Base-by-base conservation (phyloP, 2,329 filamentous ascomycete species). In the Epichloe aotearoae region DNA sequence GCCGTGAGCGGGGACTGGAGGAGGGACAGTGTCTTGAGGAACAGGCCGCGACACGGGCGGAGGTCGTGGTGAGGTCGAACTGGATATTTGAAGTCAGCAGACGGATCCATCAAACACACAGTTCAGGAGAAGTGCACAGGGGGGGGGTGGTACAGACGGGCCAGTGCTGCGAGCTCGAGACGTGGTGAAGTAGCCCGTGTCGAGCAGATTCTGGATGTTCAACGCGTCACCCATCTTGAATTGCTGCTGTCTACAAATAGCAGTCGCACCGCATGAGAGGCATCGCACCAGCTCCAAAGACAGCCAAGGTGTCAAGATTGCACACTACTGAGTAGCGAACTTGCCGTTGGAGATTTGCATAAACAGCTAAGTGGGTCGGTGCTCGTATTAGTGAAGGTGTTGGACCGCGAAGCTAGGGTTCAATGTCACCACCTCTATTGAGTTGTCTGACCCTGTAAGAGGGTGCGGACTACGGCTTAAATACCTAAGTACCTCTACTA, bases 161-260 rank as follows among this genome's bases (percentile, higher is more conserved):
- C 55, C 58, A 46, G 61, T 56, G 50, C 59, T 63, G 50, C 59
- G 64, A 38, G 69, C 66, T 55, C 74, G 69, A 8, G 73, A 69
- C 34, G 72, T 74, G 55, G 66, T 72, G 60, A 73, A 78, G 52
- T 72, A 74, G 50, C 75, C 75, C 56, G 71, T 73, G 56, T 70
- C 63, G 38, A 78, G 66, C 54, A 75, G 62, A 54, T 68, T 66
- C 42, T 74, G 64, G 39, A 76, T 69, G 55, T 74, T 67, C 49
- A 69, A 58, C 50, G 63, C 62, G 51, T 71, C 68, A 51, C 64
- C 67, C 72, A 74, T 75, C 46, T 56, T 70, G 63, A 51, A 52
- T 53, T 39, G 39, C 39, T 46, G 40, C 36, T 49, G 30, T 40
- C 36, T 40, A 30, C 52, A 56, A 40, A 58, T 49, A 54, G 51